Conservation (phyloP, 148 eudicot species). For the Rhododendron mucronatum region DNA sequence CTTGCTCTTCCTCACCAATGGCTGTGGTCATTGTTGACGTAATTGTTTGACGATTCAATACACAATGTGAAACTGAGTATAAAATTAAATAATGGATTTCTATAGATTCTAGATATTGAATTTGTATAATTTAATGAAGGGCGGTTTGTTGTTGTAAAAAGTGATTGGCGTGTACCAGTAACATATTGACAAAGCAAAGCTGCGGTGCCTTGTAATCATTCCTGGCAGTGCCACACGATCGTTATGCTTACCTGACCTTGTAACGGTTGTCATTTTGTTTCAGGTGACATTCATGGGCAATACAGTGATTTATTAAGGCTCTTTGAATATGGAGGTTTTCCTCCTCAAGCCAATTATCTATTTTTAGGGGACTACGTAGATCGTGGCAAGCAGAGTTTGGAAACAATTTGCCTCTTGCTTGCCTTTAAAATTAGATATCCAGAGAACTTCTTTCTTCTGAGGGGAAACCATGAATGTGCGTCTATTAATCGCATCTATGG, state of each 20-base stretch:
- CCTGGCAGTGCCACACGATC: background rate
- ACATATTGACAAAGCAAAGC: background rate
- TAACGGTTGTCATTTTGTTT: background rate
- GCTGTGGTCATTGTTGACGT: background rate
- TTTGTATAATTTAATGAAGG: background rate
- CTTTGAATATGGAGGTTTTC: slow-evolving; percentile 5
- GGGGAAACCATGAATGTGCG: slow-evolving; percentile 10
- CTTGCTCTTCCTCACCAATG: background rate
- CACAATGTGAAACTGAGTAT: background rate
- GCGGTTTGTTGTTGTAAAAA: background rate
- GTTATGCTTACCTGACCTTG: background rate
- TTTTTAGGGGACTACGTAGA: slow-evolving; percentile 10
- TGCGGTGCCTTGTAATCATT: background rate
- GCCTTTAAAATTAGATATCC: slow-evolving; percentile 5
- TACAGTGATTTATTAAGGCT: slow-evolving; percentile 9
- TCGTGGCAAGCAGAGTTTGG: slow-evolving; percentile 9
- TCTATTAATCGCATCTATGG: slow-evolving; percentile 10
- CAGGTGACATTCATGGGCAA: slow-evolving; percentile 10
- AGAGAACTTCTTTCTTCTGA: slow-evolving; percentile 4
- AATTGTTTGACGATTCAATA: background rate
- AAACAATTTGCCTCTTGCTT: slow-evolving; percentile 9
- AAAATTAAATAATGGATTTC: too few species aligned
- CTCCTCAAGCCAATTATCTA: slow-evolving; percentile 7
- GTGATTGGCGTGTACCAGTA: background rate
- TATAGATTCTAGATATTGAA: too few species aligned